Evolutionary conservation across 257 asterid genomes (phyloP).

Genomic region (Catharanthus roseus): DNA sequence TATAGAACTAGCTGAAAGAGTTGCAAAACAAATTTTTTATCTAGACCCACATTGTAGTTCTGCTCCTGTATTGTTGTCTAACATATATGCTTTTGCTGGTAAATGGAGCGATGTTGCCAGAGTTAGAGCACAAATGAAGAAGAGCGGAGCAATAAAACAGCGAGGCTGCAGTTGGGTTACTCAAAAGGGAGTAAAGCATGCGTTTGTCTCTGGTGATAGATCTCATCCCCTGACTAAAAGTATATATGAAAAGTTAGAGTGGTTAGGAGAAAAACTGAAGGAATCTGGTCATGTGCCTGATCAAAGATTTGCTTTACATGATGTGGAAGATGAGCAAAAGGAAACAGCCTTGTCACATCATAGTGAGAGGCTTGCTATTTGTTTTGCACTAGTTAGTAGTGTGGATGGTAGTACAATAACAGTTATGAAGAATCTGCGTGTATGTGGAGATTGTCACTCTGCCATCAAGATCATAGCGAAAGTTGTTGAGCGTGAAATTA

Average conservation of each 20-base stretch:
- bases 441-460: constrained; percentile 55
- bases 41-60: constrained; percentile 59
- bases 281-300: constrained; percentile 39
- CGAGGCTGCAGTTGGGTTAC: constrained; percentile 73
- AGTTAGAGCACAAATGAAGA: constrained; percentile 51
- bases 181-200: constrained; percentile 33
- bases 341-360: constrained; percentile 34
- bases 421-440: constrained; percentile 54
- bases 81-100: constrained; percentile 57
- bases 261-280: constrained; percentile 39
- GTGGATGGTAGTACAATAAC: constrained; percentile 30
- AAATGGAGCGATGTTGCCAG: constrained; percentile 74
- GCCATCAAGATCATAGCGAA: constrained; percentile 41
- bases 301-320: constrained; percentile 40
- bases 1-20: constrained; percentile 59
- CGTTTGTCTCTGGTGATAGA: constrained; percentile 41
- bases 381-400: constrained; percentile 36
- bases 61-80: constrained; percentile 58
- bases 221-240: constrained; percentile 28
- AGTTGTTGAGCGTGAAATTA: constrained; percentile 36
- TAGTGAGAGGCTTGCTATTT: constrained; percentile 55
- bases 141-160: constrained; percentile 37
- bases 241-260: constrained; percentile 37
- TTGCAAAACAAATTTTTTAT: constrained; percentile 38
- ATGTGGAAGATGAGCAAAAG: constrained; percentile 54